A percentile compares a stretch with the other conserved stretches of the same genome.
Evolutionary conservation across 495 filamentous ascomycete genomes (phyloP).

Genomic region (Xylaria scruposa): DNA sequence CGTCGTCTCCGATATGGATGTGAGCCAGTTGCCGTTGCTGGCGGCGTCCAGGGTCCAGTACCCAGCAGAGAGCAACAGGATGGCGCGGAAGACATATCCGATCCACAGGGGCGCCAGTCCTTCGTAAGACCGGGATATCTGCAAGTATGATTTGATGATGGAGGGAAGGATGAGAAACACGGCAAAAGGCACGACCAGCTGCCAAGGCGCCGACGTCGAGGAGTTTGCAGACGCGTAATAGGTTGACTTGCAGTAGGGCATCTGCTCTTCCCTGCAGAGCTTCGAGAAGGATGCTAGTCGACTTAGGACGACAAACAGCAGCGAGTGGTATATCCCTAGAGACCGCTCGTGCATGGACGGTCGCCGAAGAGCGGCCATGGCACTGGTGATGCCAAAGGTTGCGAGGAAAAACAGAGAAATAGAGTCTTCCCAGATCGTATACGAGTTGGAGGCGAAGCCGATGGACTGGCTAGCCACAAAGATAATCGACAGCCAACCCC

Average conservation of each 20-base stretch:
- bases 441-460: slow-evolving; percentile 96
- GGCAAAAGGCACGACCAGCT: slow-evolving; percentile 78
- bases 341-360: slow-evolving; percentile 66
- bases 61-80: slow-evolving; percentile 74
- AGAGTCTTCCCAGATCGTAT: slow-evolving; percentile 98
- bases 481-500: slow-evolving; percentile 83
- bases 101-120: slow-evolving; percentile 85
- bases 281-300: slow-evolving; percentile 87
- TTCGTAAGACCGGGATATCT: slow-evolving; percentile 79
- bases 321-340: slow-evolving; percentile 80
- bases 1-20: slow-evolving; percentile 56
- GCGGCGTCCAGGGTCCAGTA: slow-evolving; percentile 93
- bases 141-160: slow-evolving; percentile 79
- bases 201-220: slow-evolving; percentile 93
- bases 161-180: slow-evolving; percentile 76
- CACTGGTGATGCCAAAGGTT: slow-evolving; percentile 78
- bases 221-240: slow-evolving; percentile 93
- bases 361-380: slow-evolving; percentile 77
- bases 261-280: slow-evolving; percentile 96
- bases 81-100: slow-evolving; percentile 76
- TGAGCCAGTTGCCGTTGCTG: slow-evolving; percentile 87
- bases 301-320: slow-evolving; percentile 81
- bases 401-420: slow-evolving; percentile 90
- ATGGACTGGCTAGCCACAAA: slow-evolving; percentile 83
- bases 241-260: slow-evolving; percentile 94